phyloP scores from a whole-genome alignment of 2,329 filamentous ascomycete genomes.

The Coniochaeta hoffmannii region DNA sequence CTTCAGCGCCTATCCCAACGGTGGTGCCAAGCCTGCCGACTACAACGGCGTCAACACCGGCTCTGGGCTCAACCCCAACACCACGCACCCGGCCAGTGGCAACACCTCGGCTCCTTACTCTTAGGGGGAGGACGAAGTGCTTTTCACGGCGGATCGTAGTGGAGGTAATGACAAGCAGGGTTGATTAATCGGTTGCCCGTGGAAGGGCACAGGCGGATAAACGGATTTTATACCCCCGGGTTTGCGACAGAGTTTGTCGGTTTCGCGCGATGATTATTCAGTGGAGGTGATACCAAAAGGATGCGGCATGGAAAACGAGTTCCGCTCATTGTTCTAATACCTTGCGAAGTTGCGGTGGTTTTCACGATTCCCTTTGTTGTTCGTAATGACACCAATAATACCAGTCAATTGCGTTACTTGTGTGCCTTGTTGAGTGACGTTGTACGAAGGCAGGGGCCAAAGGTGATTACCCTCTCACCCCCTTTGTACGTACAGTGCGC shows the following conservation, averaged over 20 bases:
- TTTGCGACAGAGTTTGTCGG: background rate
- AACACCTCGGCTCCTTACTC: background rate
- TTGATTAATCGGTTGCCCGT: background rate
- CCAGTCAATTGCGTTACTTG: background rate
- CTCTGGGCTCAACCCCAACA: background rate
- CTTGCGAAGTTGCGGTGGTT: background rate
- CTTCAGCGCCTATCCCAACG: background rate
- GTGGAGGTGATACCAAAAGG: background rate
- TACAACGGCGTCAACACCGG: background rate
- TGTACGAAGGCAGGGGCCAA: too few species aligned
- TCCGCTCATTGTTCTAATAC: background rate
- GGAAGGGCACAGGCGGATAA: background rate
- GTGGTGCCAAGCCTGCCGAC: background rate
- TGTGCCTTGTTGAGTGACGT: too few species aligned
- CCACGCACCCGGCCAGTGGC: background rate
- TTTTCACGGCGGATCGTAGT: background rate
- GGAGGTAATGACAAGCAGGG: constrained; percentile 1
- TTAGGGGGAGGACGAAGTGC: constrained; percentile 1
- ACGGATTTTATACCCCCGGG: constrained; percentile 3
- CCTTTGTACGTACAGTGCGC: too few species aligned
- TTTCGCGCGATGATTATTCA: background rate
- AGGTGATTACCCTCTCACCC: too few species aligned
- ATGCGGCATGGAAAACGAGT: background rate
- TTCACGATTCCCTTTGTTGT: background rate
- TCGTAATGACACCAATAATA: background rate